Evolutionary conservation across 768 basidiomycete species (phyloP), one percentile per base, ranked within the genome.

Genomic region (Mycena olivaceomarginata): DNA sequence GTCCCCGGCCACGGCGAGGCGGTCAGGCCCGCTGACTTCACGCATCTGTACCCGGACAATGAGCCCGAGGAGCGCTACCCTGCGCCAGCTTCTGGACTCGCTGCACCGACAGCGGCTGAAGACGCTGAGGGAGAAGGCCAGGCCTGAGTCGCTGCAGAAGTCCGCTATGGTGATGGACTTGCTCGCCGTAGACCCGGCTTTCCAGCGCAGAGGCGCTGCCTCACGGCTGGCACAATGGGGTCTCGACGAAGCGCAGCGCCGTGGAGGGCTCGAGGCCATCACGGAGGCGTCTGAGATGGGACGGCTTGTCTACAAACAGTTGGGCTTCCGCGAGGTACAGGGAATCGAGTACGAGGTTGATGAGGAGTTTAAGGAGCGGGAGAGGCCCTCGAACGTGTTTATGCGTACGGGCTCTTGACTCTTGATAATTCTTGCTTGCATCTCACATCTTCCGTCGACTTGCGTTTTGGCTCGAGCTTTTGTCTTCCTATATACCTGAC

Each of bases 341-440:
- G 56, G 6, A 9, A 13, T 57, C 56, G 22, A 57, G 25, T 31
- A 25, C 56, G 22, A 25, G 22, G 56, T 57, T 31, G 56, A 57
- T 57, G 56, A 57, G 56, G 56, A 57, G 25, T 57, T 57, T 18
- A 57, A 57, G 56, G 56, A 25, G 56, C 56, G 56, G 56, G 56
- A 57, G 9, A 57, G 22, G 25, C 56, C 56, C 8, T 25, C 56
- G 56, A 57, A 57, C n/a, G 56, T 57, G 56, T 57, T 57, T 13
- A 57, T 57, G 56, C 56, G 56, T 25, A 57, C 56, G 11, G 25
- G 56, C 56, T 11, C 51, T 31, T 31, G 31, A 31, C 31, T 31
- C 31, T 31, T 31, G 31, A 31, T 31, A 31, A 31, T 4, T 31
- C 31, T 31, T 31, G 31, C 31, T 31, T 31, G 31, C 31, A 31